phyloP scores from a whole-genome alignment of 139 green algal species.

The Dunaliella primolecta region DNA sequence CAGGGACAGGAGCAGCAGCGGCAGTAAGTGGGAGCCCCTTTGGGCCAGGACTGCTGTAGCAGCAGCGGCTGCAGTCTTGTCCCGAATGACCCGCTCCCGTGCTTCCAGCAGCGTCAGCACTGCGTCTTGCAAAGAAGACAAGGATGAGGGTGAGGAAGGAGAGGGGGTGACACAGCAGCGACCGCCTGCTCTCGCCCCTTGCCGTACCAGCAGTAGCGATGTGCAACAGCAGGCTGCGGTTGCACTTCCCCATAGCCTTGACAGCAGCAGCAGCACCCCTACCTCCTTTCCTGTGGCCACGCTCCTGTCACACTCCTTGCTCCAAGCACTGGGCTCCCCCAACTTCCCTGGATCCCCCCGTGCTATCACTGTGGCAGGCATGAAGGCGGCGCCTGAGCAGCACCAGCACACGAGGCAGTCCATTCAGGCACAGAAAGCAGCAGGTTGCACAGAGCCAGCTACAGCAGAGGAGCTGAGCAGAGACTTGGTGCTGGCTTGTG shows the following conservation, averaged over 20 bases:
- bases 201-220: not conserved
- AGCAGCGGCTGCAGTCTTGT: not conserved
- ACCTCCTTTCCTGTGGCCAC: not conserved
- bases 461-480: too few species aligned
- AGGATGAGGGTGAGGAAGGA: not conserved
- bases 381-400: not conserved
- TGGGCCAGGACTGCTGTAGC: not conserved
- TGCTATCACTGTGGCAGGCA: not conserved
- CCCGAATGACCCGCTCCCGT: not conserved
- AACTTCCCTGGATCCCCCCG: not conserved
- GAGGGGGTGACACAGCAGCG: not conserved
- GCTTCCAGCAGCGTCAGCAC: not conserved
- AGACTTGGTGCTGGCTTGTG: not conserved
- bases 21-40: not conserved
- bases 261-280: not conserved
- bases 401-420: not conserved
- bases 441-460: not conserved
- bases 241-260: not conserved
- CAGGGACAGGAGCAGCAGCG: conserved; percentile 16
- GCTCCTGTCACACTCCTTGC: not conserved
- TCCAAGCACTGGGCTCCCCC: not conserved
- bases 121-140: not conserved
- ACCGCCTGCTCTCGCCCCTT: not conserved
- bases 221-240: not conserved
- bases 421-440: not conserved